Evolutionary conservation across 2,329 filamentous ascomycete genomes (phyloP), one percentile per base, ranked within the genome.

Genomic region (Fusarium buharicum): DNA sequence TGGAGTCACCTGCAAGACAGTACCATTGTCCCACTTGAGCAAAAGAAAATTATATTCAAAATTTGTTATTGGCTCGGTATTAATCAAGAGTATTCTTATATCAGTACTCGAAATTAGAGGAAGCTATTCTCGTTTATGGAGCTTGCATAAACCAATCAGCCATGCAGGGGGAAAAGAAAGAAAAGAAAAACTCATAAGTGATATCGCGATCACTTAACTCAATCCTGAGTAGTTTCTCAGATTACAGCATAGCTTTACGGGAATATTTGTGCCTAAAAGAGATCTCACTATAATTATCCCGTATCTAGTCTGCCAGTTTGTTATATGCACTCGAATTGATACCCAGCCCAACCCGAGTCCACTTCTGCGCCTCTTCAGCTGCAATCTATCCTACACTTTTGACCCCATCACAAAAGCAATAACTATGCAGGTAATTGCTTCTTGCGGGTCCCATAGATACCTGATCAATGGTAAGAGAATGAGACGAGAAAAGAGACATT

Each of bases 351-450:
- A 13, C 34, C 13, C 10, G 18, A 18, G 17, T 37, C 13, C 34
- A 53, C 11, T 7, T 6, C 20, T 36, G 24, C n/a, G 30, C 22
- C 10, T 31, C 31, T 38, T 16, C 20, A n/a, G n/a, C 20, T 38
- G 20, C 18, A 12, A 64, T 54, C 33, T 55, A 43, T 46, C 16
- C 24, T 30, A 49, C 18, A 55, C 31, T 16, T 39, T 34, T 14
- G 30, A 46, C 40, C 54, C 31, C 36, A 22, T 27, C 47, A 17
- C 36, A 60, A 41, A 63, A 64, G 60, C 59, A 63, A 64, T 6
- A 41, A 50, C 39, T 18, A 55, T 47, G 30, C 34, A 45, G 4
- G 20, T 37, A 36, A 28, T 38, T 24, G 14, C 43, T 30, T 48
- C 18, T 6, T 13, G 9, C 16, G 37, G 18, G 8, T 18, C 36